Evolutionary conservation across 2,329 filamentous ascomycete species (phyloP), one percentile per base, ranked within the genome.

Genomic region (Onygena corvina): DNA sequence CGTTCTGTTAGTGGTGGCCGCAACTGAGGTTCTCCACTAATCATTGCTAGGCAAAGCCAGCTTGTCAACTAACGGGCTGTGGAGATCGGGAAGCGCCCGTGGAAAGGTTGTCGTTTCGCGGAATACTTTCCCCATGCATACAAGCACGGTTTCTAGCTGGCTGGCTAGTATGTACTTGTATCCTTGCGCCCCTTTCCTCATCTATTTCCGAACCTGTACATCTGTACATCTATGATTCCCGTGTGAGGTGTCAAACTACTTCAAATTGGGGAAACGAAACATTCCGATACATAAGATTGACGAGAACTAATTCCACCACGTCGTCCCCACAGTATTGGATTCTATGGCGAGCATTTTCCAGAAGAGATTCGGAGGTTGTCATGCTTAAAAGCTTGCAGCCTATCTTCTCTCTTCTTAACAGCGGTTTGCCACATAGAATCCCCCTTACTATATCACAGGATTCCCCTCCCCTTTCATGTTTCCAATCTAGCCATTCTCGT

Each of bases 281-380:
- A 42, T 49, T 51, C 51, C 48, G 51, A 47, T 50, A 49, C 48
- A 48, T 27, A 16, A 46, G 25, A 34, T 46, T 53, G 51, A 53
- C 51, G 46, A 51, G 40, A 53, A 48, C 46, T 35, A 38, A 47
- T 45, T 40, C 44, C 38, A 49, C 49, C 49, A 50, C 49, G 48
- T 53, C 51, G 50, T 29, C 42, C 42, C 42, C 42, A 46, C 42
- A 18, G 11, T 30, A 23, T 40, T 8, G 36, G 36, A 12, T 12
- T 21, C 25, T 40, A 21, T 12, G 36, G 36, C 18, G 36, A 46
- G 33, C 12, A 5, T n/a, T 30, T 31, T 46, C 42, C 42, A 46
- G 29, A 46, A 29, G 23, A 46, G 23, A 46, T 12, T 23, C 25
- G 30, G 29, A 46, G 23, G 40, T 12, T 14, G 23, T 18, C 20